Evolutionary conservation across 805 yeast genomes (phyloP).

Genomic region (Candida nonsorbophila): DNA sequence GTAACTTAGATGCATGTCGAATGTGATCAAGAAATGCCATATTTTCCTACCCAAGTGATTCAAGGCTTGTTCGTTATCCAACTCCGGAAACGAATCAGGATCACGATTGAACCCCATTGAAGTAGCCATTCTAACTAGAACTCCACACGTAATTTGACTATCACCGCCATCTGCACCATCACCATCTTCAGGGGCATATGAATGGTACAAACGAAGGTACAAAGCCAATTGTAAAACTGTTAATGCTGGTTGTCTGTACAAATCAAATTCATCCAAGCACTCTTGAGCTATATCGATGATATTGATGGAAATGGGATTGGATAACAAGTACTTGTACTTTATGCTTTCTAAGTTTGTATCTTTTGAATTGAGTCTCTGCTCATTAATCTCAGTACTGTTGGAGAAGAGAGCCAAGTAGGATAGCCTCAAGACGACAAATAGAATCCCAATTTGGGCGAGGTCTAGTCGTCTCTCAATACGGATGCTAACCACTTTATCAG

Average conservation of each 20-base stretch:
- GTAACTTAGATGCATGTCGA: conserved; percentile 42
- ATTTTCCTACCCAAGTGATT: conserved; percentile 52
- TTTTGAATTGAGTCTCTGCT: conserved; percentile 16
- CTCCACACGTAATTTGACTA: conserved; percentile 20
- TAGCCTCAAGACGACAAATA: conserved; percentile 37
- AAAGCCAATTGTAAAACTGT: conserved; percentile 26
- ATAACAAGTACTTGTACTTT: conserved; percentile 32
- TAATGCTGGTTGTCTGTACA: conserved; percentile 32
- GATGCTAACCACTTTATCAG: conserved; percentile 17
- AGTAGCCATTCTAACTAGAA: conserved; percentile 34
- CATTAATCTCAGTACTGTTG: conserved; percentile 21
- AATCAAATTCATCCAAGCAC: conserved; percentile 51
- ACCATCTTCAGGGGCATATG: conserved; percentile 37
- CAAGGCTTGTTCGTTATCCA: conserved; percentile 16
- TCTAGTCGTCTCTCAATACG: conserved; percentile 34
- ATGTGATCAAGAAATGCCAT: conserved; percentile 47
- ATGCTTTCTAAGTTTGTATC: conserved; percentile 19
- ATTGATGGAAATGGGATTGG: conserved; percentile 42
- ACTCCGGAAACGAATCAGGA: conserved; percentile 24
- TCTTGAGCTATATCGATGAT: conserved; percentile 45
- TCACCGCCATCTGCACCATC: conserved; percentile 38
- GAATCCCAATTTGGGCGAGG: conserved; percentile 32
- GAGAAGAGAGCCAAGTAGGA: conserved; percentile 36
- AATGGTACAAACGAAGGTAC: conserved; percentile 23
- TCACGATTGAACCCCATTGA: conserved; percentile 36